A percentile compares a stretch with the other conserved stretches of the same genome.
These are phyloP conservation scores for Suhomyces atakaporum DNA, from an alignment of 1,139 yeast genomes.

Conservation along the genomic window DNA sequence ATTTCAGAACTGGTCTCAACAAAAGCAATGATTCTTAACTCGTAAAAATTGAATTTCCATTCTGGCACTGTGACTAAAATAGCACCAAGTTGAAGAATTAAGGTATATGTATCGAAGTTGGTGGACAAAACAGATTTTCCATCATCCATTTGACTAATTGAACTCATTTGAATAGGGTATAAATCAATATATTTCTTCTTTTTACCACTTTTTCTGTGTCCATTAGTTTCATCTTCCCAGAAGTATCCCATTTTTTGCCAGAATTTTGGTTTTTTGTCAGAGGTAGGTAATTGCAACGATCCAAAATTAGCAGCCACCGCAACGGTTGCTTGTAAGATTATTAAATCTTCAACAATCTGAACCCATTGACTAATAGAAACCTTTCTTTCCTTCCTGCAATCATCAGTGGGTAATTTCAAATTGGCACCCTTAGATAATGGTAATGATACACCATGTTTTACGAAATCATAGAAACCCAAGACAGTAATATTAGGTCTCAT, in stretches of 20 bases:
- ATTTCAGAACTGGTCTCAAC: slow-evolving; percentile 77
- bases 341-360: slow-evolving; percentile 83
- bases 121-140: slow-evolving; percentile 78
- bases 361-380: slow-evolving; percentile 85
- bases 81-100: slow-evolving; percentile 90
- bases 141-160: slow-evolving; percentile 62
- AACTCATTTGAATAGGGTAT: slow-evolving; percentile 96
- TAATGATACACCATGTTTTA: slow-evolving; percentile 40
- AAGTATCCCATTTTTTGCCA: slow-evolving; percentile 19
- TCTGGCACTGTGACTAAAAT: slow-evolving; percentile 88
- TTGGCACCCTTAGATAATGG: slow-evolving; percentile 21
- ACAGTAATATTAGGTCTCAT: slow-evolving; percentile 97
- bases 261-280: slow-evolving; percentile 20
- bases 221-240: slow-evolving; percentile 7
- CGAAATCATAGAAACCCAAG: slow-evolving; percentile 76
- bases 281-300: slow-evolving; percentile 55
- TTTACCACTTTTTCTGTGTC: too few species aligned
- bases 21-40: slow-evolving; percentile 79
- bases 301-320: slow-evolving; percentile 91
- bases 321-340: slow-evolving; percentile 90
- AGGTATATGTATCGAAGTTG: slow-evolving; percentile 91
- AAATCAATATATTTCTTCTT: slow-evolving; percentile 69
- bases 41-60: slow-evolving; percentile 74
- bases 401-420: slow-evolving; percentile 71
- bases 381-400: slow-evolving; percentile 68